Base-by-base conservation (phyloP, 202 grass and related monocot species). In the Setaria italica region DNA sequence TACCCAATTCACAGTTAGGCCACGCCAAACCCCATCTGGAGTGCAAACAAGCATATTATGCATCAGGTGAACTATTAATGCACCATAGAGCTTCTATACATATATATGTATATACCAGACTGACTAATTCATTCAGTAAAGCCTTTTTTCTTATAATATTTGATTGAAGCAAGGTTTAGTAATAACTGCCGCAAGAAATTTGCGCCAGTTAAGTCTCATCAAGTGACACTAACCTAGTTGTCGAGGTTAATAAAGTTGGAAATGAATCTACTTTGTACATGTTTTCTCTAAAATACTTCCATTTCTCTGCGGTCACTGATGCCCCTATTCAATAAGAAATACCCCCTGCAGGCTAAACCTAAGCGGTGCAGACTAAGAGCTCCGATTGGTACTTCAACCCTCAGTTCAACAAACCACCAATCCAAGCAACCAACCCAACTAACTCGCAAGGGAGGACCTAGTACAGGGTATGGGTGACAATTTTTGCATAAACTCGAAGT, bases 41-140 rank as follows among this genome's bases (percentile, higher is more conserved):
- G 75, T n/a, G 16, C 47, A 70, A 84, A 70, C 30, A 15, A 78
- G 15, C 14, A 63, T 60, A 80, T 17, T 42, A 78, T 53, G 77
- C 43, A 81, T 12, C 25, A 77, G 12, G n/a, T 17, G 41, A 35
- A 42, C 16, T 58, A 63, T 71, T n/a, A 41, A 49, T 59, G 67
- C 39, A 21, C 39, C 56, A 20, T 20, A 25, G 30, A 78, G 42
- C 25, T 60, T 67, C 42, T 42, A 9, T 33, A 29, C 74, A 33
- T 58, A 59, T 12, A 62, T 62, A 62, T 11, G 4, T 62, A 30
- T 32, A 9, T 32, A 14, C 0, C 16, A 43, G 8, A 55, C 47
- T 47, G 41, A 66, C 41, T 2, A 39, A 25, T 49, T 75, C 25
- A 7, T 68, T 39, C 14, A 3, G 2, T 68, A 80, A 68, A 74